Percentiles rank a stretch among this genome's conserved stretches.
Evolutionary conservation across 345 rosid species (phyloP).

Genomic region (Physaria fendleri): DNA sequence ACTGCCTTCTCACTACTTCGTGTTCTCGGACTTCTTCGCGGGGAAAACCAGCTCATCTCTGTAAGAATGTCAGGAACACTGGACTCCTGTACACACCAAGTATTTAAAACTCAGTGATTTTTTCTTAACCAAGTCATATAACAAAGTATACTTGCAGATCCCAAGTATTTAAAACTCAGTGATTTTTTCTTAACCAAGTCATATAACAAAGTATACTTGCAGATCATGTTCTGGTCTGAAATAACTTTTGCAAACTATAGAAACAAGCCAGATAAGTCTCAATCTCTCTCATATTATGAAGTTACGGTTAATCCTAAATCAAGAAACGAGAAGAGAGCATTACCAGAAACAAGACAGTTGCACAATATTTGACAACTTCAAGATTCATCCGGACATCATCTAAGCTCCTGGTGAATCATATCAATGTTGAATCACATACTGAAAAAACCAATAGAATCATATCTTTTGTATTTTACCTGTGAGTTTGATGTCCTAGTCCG

Average conservation of each 20-base stretch:
- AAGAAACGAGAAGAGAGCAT: slow-evolving; percentile 4
- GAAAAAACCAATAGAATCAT: background rate
- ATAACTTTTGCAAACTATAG: background rate
- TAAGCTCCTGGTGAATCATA: slow-evolving; percentile 59
- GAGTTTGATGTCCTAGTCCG: slow-evolving; percentile 67
- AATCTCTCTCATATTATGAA: background rate
- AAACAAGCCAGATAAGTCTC: background rate
- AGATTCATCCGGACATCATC: slow-evolving; percentile 89
- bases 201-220: background rate
- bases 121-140: background rate
- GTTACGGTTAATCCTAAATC: background rate
- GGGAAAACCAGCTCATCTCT: slow-evolving; percentile 45
- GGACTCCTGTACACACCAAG: slow-evolving; percentile 33
- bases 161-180: background rate
- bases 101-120: background rate
- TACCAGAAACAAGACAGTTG: slow-evolving; percentile 86
- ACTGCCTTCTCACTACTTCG: slow-evolving; percentile 39
- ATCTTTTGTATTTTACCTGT: slow-evolving; percentile 39
- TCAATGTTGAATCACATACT: background rate
- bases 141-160: background rate
- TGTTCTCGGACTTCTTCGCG: slow-evolving; percentile 58
- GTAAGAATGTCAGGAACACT: slow-evolving; percentile 33
- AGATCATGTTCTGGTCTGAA: background rate
- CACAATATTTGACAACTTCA: slow-evolving; percentile 81
- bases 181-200: background rate